Base-by-base conservation (phyloP, 192 early-diverging fungal species). In the Chytriomyces sp. region DNA sequence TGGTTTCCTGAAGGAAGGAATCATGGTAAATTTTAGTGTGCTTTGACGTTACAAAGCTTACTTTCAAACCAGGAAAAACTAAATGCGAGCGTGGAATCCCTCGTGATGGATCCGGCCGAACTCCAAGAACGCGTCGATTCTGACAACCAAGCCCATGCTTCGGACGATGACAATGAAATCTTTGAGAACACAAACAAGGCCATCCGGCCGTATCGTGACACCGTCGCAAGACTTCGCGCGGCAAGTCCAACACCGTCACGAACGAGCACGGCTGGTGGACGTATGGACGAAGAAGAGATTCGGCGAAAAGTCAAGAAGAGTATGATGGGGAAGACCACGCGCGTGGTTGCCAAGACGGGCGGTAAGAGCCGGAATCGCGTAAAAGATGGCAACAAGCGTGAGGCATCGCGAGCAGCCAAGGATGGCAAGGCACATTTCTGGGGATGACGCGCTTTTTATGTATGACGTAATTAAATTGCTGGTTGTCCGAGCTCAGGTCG, bases 271-370 rank as follows among this genome's bases (percentile, higher is more conserved):
- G 36, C 71, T 5, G 33, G 19, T 8, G 38, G 26, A 4, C 57
- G 58, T 49, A 8, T 79, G 17, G 74, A 75, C 37, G 59, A 54
- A 7, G 58, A 44, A 8, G 80, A 82, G 63, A 67, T 82, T 44
- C 70, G 74, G 59, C 72, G 77, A 40, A 26, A 67, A 2, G 79
- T 74, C 10, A 55, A 78, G 39, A 33, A 66, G 53, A 41, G 74
- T 40, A 77, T 64, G 36, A 77, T 44, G 74, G 59, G 74, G 53
- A 75, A 67, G 30, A 34, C 64, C 31, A 34, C 73, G 31, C 62
- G 55, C 19, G 36, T 62, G 12, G 44, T 36, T 5, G 65, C 67
- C 2, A 36, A 52, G 41, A 41, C 40, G 7, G 73, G 69, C 3
- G 44, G 30, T 3, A n/a, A 39, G 19, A 56, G 66, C 25, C n/a